Base-by-base conservation (phyloP, 257 asterid species). In the Scutellaria barbata region DNA sequence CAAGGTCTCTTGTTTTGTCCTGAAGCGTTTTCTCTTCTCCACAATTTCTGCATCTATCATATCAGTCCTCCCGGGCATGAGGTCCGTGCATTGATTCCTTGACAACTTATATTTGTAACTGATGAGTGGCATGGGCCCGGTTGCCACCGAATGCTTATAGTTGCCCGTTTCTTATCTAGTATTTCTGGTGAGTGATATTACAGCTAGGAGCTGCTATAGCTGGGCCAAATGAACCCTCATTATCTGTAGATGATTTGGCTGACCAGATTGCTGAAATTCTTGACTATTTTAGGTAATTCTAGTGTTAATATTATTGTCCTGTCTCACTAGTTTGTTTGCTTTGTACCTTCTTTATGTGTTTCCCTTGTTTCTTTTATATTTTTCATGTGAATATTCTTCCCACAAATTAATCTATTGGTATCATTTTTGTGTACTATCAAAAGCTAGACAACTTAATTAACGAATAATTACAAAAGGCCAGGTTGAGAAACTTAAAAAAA, bases 231-330 rank as follows among this genome's bases (percentile, higher is more conserved):
- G 84, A 80, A 65, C 88, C 89, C 57, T 58, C 81, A 45, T 77
- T 87, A 56, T 77, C 86, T 42, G 92, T 80, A 35, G 83, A 87
- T 74, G 90, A 87, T 77, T 89, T 89, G 56, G 90, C 94, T 25
- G 89, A 89, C 79, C 96, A 89, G 80, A 84, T 89, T 73, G 85
- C 88, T 54, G 96, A 89, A 81, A 71, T 89, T 57, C 89, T 89
- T 33, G 81, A 89, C 80, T 84, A 85, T 74, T 89, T 84, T 75
- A 72, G 96, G 96, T 89, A 89, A 76, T 78, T 71, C 10, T 59
- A 60, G 71, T 39, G 35, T 70, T 62, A 18, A 11, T 47, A 43
- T 22, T 37, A 5, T 61, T 43, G 33, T 6, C 20, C 0, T 41
- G 45, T 40, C n/a, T 33, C 68, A 13, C 42, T 20, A 25, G 6